Evolutionary conservation across 768 basidiomycete genomes (phyloP).

Genomic region (Holtermanniella nyarrowii): DNA sequence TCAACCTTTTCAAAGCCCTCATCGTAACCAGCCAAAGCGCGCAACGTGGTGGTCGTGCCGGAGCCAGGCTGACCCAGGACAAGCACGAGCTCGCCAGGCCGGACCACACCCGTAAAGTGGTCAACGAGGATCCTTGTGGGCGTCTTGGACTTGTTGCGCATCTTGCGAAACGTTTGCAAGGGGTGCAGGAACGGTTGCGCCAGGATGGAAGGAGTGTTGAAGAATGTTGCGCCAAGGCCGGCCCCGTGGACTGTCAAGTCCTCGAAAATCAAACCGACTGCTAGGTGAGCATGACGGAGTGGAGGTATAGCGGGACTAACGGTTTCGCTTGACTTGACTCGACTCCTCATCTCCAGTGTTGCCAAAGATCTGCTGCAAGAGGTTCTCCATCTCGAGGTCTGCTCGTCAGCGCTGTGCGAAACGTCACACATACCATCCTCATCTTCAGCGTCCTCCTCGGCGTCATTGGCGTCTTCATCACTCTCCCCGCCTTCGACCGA

Average conservation of each 20-base stretch:
- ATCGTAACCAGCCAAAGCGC: slow-evolving; percentile 63
- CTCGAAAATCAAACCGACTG: neutral
- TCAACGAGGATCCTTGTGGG: slow-evolving; percentile 38
- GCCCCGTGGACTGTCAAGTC: neutral
- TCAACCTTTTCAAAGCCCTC: slow-evolving; percentile 56
- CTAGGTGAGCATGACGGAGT: neutral
- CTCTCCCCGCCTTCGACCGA: neutral
- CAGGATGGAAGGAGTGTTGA: neutral
- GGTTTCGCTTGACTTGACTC: neutral
- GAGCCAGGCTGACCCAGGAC: slow-evolving; percentile 66
- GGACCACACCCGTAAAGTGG: slow-evolving; percentile 51
- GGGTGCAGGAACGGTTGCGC: neutral
- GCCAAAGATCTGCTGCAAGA: slow-evolving; percentile 2
- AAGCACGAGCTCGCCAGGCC: slow-evolving; percentile 54
- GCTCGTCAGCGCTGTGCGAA: neutral
- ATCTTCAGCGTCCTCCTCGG: neutral
- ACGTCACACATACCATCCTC: neutral
- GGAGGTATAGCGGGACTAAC: neutral
- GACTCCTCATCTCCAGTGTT: neutral
- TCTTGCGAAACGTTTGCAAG: neutral
- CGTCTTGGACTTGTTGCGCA: neutral
- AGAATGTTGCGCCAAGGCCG: neutral
- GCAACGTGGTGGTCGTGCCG: slow-evolving; percentile 73
- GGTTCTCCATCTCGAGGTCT: slow-evolving; percentile 3
- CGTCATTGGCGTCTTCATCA: neutral